Base-by-base conservation (phyloP, 208 protist species). In the Crithidia sp. region DNA sequence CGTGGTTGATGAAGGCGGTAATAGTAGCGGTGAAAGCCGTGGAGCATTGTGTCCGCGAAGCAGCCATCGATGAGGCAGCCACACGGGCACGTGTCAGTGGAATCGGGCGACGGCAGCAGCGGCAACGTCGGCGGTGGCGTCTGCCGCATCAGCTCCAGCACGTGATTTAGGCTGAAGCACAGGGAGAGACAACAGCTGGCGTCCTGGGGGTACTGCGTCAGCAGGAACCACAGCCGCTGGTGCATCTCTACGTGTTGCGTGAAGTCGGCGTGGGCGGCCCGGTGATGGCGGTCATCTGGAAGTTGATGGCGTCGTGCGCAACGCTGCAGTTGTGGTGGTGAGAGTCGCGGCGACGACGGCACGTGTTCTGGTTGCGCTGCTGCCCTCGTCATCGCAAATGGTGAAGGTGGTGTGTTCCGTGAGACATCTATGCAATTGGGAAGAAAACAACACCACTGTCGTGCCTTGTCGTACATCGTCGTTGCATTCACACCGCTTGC, bases 111-210 rank as follows among this genome's bases (percentile, higher is more conserved):
- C 2, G 50, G 36, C 13, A 62, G 45, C 54, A 79, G 47, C 16
- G 67, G 45, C 54, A 79, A 40, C 16, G 40, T 5, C 0, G 74
- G 74, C 7, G 74, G 74, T 52, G 67, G 67, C n/a, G 39, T 16
- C 16, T 44, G 17, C 8, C 55, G 60, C 74, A 79, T 79, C 28
- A 19, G 39, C 6, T 52, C 52, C 37, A 79, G 63, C 16, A 37
- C 50, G 37, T 70, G 41, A 43, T 44, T 52, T 28, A 79, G 37
- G 36, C 55, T 44, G 49, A 50, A 50, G 13, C 74, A 64, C 54
- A 79, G 39, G 5, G 67, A 44, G 16, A 79, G 67, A 49, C 74
- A 79, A 6, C 54, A 61, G 55, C 67, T 74, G 10, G 56, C 74
- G 47, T 79, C 74, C 7, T 17, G 67, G 12, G 74, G 74, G 68